Evolutionary conservation across 345 rosid genomes (phyloP), one percentile per base, ranked within the genome.

Genomic region (Psidium guajava): DNA sequence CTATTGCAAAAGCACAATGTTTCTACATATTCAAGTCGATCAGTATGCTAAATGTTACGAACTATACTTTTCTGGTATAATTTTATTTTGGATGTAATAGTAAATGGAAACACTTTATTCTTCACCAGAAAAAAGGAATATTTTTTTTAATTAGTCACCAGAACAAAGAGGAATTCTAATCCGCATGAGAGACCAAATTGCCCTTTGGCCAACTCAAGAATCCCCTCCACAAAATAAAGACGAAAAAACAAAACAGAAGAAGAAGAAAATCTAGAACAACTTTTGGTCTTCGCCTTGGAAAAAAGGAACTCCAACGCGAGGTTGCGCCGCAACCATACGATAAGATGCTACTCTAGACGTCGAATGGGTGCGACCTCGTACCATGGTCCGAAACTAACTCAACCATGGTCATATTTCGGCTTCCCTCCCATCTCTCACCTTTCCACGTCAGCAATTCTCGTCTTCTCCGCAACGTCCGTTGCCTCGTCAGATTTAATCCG

Each of bases 1-100:
- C 9, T 27, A 6, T 14, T 32, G 9, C 0, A 0, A 28, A 28
- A 64, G 32, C 5, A n/a, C 16, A 1, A n/a, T 0, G 0, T 58
- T 1, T 64, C 1, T 16, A 16, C 16, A 20, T 32, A 64, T 16
- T 64, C 12, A 32, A 64, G 1, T 64, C 42, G 20, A 59, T 6
- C 74, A 61, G 6, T 8, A 61, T 15, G 9, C 0, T 8, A 61
- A 27, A 61, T 28, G 36, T 1, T 20, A 61, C 14, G 40, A 3
- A 61, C 0, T 59, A 27, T 64, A 32, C 16, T 32, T 32, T 32
- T 6, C 27, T 16, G 0, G 1, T 7, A n/a, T 6, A 1, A 61
- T 61, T 4, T 28, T 7, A 7, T 61, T 61, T 6, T 2, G 11
- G 14, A 28, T 14, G 42, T 6, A 28, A 61, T 7, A 9, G 12